Conservation (phyloP, 257 asterid species). For the Capsicum baccatum region DNA sequence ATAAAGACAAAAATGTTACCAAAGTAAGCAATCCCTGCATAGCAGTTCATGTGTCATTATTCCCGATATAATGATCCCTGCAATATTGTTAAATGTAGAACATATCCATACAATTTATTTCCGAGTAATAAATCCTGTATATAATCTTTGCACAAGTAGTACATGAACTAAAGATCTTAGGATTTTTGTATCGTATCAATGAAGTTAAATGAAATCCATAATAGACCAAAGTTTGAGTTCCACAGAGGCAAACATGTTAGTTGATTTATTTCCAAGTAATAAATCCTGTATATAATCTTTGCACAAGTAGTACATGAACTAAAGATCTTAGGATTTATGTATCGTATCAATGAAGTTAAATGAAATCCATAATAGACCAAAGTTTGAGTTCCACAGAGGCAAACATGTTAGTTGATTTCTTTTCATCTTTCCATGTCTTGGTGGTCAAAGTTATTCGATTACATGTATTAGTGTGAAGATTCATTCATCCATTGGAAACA, state of each 20-base stretch:
- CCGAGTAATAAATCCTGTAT: background rate
- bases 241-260: background rate
- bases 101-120: background rate
- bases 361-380: background rate
- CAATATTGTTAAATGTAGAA: background rate
- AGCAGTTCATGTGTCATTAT: background rate
- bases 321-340: background rate
- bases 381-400: background rate
- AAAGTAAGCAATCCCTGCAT: background rate
- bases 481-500: background rate
- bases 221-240: background rate
- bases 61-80: background rate
- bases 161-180: background rate
- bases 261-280: background rate
- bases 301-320: background rate
- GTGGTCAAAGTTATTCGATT: background rate
- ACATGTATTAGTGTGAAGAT: background rate
- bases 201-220: background rate
- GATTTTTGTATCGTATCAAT: background rate
- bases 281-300: background rate
- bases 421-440: background rate
- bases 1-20: background rate
- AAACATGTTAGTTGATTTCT: background rate
- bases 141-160: background rate
- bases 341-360: background rate